phyloP scores from a whole-genome alignment of 2,329 filamentous ascomycete genomes.

The Penicillium sp. region DNA sequence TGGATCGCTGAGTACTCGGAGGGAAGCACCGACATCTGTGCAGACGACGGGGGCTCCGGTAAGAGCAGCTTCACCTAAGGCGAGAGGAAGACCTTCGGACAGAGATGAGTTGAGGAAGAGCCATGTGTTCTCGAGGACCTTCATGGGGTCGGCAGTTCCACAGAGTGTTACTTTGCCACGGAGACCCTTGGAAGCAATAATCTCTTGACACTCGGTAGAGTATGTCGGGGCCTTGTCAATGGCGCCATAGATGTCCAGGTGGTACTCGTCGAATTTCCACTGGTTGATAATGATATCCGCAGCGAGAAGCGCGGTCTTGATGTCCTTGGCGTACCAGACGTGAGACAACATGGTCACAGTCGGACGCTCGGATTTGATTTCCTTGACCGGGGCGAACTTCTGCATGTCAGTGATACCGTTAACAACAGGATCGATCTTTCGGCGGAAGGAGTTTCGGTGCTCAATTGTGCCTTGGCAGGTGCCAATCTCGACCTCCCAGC shows the following conservation, averaged over 20 bases:
- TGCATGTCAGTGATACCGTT: constrained; percentile 66
- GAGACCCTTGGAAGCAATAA: constrained; percentile 57
- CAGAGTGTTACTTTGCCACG: constrained; percentile 52
- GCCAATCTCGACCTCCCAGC: constrained; percentile 63
- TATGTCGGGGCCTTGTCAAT: constrained; percentile 63
- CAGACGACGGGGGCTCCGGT: constrained; percentile 48
- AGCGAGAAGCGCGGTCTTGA: constrained; percentile 63
- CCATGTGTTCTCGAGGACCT: constrained; percentile 57
- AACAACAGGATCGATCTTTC: constrained; percentile 64
- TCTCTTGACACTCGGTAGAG: constrained; percentile 58
- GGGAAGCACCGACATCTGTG: constrained; percentile 44
- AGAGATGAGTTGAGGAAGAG: constrained; percentile 53
- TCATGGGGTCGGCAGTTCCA: constrained; percentile 57
- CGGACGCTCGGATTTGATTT: constrained; percentile 58
- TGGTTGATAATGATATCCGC: constrained; percentile 66
- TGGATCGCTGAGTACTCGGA: constrained; percentile 43
- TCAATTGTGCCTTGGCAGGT: constrained; percentile 57
- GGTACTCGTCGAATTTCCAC: constrained; percentile 65
- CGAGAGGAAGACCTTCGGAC: constrained; percentile 47
- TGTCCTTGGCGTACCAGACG: constrained; percentile 56
- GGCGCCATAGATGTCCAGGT: constrained; percentile 62
- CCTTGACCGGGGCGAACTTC: constrained; percentile 59
- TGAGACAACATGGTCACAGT: constrained; percentile 67
- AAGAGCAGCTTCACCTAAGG: constrained; percentile 48
- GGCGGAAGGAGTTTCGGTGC: constrained; percentile 57